A percentile compares a stretch with the other conserved stretches of the same genome.
Conservation (phyloP, 495 filamentous ascomycete species). For the Arthonia radiata region DNA sequence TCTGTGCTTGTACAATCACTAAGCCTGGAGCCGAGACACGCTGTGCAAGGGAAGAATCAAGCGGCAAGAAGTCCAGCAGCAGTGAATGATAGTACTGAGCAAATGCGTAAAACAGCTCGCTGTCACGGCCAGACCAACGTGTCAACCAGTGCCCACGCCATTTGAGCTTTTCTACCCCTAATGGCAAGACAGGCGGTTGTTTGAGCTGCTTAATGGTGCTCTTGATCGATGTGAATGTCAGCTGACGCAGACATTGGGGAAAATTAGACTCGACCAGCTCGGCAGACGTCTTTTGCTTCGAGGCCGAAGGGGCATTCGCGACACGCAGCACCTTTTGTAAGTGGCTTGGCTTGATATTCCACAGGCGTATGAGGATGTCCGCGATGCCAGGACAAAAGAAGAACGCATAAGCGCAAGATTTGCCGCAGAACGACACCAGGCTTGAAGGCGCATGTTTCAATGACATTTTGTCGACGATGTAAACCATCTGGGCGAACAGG, state of each 20-base stretch:
- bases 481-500: constrained; percentile 60
- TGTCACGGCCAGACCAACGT: constrained; percentile 75
- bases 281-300: constrained; percentile 15
- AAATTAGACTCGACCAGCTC: constrained; percentile 43
- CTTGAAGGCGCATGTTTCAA: constrained; percentile 68
- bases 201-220: constrained; percentile 40
- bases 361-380: constrained; percentile 64
- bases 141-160: constrained; percentile 76
- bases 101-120: constrained; percentile 84
- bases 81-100: constrained; percentile 75
- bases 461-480: constrained; percentile 83
- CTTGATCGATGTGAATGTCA: constrained; percentile 46
- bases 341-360: too few relatives aligned
- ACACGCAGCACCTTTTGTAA: too few relatives aligned
- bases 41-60: constrained; percentile 36
- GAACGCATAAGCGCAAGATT: constrained; percentile 85
- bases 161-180: constrained; percentile 43
- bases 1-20: constrained; percentile 62
- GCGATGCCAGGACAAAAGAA: constrained; percentile 82
- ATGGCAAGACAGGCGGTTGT: constrained; percentile 36
- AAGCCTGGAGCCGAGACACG: constrained; percentile 48
- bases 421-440: constrained; percentile 80
- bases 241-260: constrained; percentile 39
- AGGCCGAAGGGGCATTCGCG: constrained; percentile 15
- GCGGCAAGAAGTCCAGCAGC: constrained; percentile 52